Base-by-base conservation (phyloP, 768 basidiomycete species). In the Polyporus arcularius region DNA sequence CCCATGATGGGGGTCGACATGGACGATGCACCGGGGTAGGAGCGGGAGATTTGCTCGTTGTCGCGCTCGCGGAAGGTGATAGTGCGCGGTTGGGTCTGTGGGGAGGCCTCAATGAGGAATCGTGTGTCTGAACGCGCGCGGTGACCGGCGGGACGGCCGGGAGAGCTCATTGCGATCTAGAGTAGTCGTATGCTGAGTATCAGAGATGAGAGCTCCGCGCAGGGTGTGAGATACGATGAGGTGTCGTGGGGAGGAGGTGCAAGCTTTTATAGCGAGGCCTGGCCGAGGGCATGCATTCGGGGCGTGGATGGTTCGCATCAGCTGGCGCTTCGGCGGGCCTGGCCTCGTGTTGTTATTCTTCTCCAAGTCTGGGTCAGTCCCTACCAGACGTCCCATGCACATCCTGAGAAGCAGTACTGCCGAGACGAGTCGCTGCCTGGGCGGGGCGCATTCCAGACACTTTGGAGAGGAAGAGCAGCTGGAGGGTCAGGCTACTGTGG, bases 191-290 rank as follows among this genome's bases (percentile, higher is more conserved):
- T 42, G 56, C 16, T 35, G 35, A 35, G 35, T 35, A 1, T 6
- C 35, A 35, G 31, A 16, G 52, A 41, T 48, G 60, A 45, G 21
- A 42, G 50, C 60, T 10, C 42, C 42, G 49, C 49, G 35, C 38
- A 51, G 54, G 35, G 53, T 58, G 50, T 16, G 57, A 55, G 57
- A 54, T 49, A 31, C 53, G 61, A 58, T 63, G 32, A 54, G 32
- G 41, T 50, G 45, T 4, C 53, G 32, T 9, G 40, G 38, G 28
- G 40, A 45, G 35, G 56, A 4, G 40, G 46, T 39, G 53, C 31
- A 55, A 16, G 35, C 39, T 55, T 63, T 63, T 63, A 59, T 63
- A 59, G 43, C 38, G n/a, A 31, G 55, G 56, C 48, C 57, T 63
- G 39, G 57, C 53, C 57, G 16, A 42, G 62, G 62, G 62, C 62